phyloP scores from a whole-genome alignment of 805 yeast genomes.

The Metschnikowia shivogae region DNA sequence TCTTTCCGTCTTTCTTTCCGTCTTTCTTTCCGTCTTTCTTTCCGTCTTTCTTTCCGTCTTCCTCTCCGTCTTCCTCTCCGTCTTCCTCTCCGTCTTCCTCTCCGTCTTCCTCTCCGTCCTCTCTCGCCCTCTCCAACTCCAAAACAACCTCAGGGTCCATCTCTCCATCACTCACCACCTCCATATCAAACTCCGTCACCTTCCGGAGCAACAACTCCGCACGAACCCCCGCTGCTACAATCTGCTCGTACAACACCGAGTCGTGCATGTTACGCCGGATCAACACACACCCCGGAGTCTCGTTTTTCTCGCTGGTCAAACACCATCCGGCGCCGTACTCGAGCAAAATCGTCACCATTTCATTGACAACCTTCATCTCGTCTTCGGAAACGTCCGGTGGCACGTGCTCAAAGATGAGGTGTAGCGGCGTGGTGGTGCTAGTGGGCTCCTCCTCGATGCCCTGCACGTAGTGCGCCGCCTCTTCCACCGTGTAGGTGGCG shows the following conservation, averaged over 20 bases:
- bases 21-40: no score
- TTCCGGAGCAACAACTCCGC: constrained; percentile 80
- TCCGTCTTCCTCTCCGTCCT: constrained; percentile 12
- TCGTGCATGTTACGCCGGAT: constrained; percentile 44
- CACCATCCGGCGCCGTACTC: constrained; percentile 94
- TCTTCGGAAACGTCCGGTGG: constrained; percentile 46
- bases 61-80: constrained; percentile 11
- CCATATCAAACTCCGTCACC: constrained; percentile 59
- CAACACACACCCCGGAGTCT: constrained; percentile 84
- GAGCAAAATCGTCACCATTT: constrained; percentile 62
- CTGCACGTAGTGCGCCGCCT: constrained; percentile 55
- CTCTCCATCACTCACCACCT: constrained; percentile 46
- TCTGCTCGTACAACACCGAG: constrained; percentile 38
- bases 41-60: constrained; percentile 11
- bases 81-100: constrained; percentile 9
- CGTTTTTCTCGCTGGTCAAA: constrained; percentile 61
- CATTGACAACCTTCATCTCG: constrained; percentile 36
- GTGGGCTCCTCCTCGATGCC: constrained; percentile 30
- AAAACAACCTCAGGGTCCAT: constrained; percentile 24
- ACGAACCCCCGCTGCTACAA: constrained; percentile 85
- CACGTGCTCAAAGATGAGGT: constrained; percentile 55
- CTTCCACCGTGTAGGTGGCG: constrained; percentile 78
- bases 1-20: no score
- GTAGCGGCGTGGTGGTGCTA: constrained; percentile 74
- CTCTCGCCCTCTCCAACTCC: constrained; percentile 5